Percentiles rank a stretch among this genome's conserved stretches.
These are phyloP conservation scores for Talaromyces thailandensis DNA, from an alignment of 495 filamentous ascomycete species.

Conservation along the genomic window DNA sequence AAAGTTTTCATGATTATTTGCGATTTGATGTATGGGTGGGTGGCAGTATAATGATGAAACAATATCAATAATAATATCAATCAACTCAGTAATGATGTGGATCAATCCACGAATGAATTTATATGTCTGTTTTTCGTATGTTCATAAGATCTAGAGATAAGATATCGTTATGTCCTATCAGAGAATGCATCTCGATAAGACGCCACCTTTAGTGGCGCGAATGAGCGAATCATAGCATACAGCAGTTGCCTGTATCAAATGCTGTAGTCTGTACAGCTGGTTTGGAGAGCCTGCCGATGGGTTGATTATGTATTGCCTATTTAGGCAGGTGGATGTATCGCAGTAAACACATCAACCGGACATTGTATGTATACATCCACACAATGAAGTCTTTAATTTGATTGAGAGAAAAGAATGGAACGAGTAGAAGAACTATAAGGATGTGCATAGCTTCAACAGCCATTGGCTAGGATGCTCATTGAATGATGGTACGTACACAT, in stretches of 20 bases:
- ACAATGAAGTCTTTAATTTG: background rate
- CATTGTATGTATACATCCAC: background rate
- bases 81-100: background rate
- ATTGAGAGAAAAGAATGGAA: background rate
- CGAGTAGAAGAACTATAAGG: background rate
- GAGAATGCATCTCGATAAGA: background rate
- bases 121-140: background rate
- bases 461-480: background rate
- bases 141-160: background rate
- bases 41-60: background rate
- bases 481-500: background rate
- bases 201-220: background rate
- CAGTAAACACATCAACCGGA: background rate
- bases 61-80: background rate
- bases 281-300: background rate
- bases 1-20: background rate
- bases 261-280: background rate
- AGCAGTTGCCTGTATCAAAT: background rate
- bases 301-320: background rate
- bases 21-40: background rate
- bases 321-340: background rate
- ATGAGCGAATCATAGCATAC: background rate
- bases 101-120: background rate
- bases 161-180: background rate
- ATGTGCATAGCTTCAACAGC: background rate